phyloP scores from a whole-genome alignment of 1,139 yeast genomes.

The Magnusiomyces ingens region DNA sequence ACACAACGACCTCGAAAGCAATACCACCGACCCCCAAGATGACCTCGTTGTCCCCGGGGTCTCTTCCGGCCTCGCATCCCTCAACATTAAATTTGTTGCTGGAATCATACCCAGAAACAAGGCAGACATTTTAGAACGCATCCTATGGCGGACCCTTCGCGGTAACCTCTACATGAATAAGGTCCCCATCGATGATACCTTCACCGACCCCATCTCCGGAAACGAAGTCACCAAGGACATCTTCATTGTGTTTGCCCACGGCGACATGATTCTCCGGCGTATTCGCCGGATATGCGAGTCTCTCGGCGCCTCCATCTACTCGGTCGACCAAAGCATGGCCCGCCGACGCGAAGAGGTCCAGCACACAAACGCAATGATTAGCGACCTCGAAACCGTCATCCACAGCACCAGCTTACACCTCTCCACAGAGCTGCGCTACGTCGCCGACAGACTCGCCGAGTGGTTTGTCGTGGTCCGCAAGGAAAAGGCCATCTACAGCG shows the following conservation, averaged over 20 bases:
- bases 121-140: conserved; percentile 67
- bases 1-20: conserved; percentile 4
- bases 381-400: conserved; percentile 62
- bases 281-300: conserved; percentile 76
- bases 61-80: conserved; percentile 12
- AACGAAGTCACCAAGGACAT: conserved; percentile 56
- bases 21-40: conserved; percentile 8
- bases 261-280: conserved; percentile 60
- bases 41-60: conserved; percentile 3
- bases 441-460: conserved; percentile 67
- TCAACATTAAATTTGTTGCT: conserved; percentile 55
- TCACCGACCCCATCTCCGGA: conserved; percentile 45
- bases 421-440: conserved; percentile 65
- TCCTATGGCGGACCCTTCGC: conserved; percentile 86
- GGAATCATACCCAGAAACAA: conserved; percentile 79
- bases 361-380: conserved; percentile 52
- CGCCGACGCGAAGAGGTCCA: conserved; percentile 51
- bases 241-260: conserved; percentile 85
- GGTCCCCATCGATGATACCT: conserved; percentile 57
- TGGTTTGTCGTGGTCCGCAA: conserved; percentile 63
- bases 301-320: conserved; percentile 71
- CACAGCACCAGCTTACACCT: conserved; percentile 66
- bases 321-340: conserved; percentile 52
- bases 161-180: conserved; percentile 79
- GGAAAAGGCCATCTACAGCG: conserved; percentile 69